Conservation (phyloP, 768 basidiomycete species). For the Lentinula lateritia region DNA sequence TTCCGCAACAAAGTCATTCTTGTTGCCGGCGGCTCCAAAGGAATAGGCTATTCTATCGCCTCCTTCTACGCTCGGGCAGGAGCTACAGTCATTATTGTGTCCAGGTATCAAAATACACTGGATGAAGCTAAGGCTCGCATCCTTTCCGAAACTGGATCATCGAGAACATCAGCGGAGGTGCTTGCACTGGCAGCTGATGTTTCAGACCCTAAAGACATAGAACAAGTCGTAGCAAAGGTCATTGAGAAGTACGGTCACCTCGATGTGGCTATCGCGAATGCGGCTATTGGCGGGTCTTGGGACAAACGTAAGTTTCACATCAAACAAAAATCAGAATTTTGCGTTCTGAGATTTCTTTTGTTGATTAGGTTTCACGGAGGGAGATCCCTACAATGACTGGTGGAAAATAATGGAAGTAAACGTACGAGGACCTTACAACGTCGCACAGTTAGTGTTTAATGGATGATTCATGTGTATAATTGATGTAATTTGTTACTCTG, state of each 20-base stretch:
- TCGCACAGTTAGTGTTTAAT: conserved; percentile 12
- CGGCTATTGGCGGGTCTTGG: conserved; percentile 17
- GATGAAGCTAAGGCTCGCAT: conserved; percentile 16
- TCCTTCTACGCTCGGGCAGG: conserved; percentile 20
- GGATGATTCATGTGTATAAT: not conserved
- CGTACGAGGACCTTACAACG: conserved; percentile 16
- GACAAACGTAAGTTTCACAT: conserved; percentile 9
- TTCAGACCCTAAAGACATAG: conserved; percentile 13
- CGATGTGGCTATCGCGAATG: conserved; percentile 22
- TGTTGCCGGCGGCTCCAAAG: conserved; percentile 20
- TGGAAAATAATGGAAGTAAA: conserved; percentile 17
- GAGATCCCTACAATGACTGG: conserved; percentile 16
- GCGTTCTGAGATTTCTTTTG: not conserved
- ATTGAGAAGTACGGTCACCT: conserved; percentile 19
- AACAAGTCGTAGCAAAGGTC: conserved; percentile 16
- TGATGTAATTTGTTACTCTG: not conserved
- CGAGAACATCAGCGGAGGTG: conserved; percentile 9
- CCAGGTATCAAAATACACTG: conserved; percentile 13
- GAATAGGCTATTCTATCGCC: conserved; percentile 21
- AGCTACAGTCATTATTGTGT: conserved; percentile 16
- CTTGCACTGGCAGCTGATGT: conserved; percentile 20
- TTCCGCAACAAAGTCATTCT: conserved; percentile 21
- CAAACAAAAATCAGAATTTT: not conserved
- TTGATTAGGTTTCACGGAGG: conserved; percentile 10
- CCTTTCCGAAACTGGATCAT: not conserved